Evolutionary conservation across 2,329 filamentous ascomycete genomes (phyloP).

Genomic region (Talaromyces marneffei): DNA sequence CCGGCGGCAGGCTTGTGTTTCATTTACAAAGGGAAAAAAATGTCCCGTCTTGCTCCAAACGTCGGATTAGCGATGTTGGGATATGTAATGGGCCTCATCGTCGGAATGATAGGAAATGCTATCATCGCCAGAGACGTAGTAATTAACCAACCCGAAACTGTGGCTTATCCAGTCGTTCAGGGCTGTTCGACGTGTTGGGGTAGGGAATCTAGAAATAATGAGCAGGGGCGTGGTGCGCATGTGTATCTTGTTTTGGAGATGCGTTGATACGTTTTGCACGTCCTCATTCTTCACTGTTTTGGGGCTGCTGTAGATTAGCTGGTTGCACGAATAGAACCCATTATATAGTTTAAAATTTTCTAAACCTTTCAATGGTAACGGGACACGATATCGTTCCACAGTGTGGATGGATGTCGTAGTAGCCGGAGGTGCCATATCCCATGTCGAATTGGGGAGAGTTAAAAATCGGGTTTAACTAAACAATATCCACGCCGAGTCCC

Average conservation of each 20-base stretch:
- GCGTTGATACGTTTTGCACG: slow-evolving; percentile 36
- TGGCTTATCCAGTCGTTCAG: slow-evolving; percentile 55
- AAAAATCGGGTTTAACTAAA: slow-evolving; percentile 44
- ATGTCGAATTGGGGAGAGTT: slow-evolving; percentile 47
- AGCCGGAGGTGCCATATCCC: slow-evolving; percentile 54
- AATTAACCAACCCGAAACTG: slow-evolving; percentile 78
- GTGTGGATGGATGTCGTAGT: slow-evolving; percentile 43
- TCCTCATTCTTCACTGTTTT: not conserved
- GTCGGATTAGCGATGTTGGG: slow-evolving; percentile 70
- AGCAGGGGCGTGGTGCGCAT: slow-evolving; percentile 58
- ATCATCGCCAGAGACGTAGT: slow-evolving; percentile 71
- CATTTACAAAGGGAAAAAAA: no score
- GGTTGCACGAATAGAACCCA: not conserved
- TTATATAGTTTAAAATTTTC: not conserved
- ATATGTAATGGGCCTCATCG: slow-evolving; percentile 64
- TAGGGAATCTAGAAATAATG: slow-evolving; percentile 61
- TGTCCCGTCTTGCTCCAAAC: slow-evolving; percentile 66
- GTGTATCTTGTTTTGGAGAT: slow-evolving; percentile 48
- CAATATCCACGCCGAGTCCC: slow-evolving; percentile 25
- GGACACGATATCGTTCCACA: slow-evolving; percentile 62
- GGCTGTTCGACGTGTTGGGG: slow-evolving; percentile 58
- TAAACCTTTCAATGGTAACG: not conserved
- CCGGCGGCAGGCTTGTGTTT: slow-evolving; percentile 62
- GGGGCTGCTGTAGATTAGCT: not conserved
- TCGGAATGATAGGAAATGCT: slow-evolving; percentile 77